Conservation (phyloP, 257 asterid genomes). For the Solanum boliviense region DNA sequence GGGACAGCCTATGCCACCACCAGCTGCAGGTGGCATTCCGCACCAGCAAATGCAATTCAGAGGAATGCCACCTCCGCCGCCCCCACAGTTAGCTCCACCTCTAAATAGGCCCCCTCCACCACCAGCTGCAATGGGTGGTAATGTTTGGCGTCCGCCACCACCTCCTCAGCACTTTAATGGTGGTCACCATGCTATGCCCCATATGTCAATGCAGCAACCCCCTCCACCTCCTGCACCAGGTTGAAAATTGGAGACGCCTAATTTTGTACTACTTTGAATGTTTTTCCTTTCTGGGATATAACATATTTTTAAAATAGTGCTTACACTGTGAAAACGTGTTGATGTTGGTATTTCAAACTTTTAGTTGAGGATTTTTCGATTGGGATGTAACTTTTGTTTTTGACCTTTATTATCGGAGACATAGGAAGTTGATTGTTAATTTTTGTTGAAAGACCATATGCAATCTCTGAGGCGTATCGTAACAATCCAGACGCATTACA, state of each 20-base stretch:
- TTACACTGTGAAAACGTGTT: neutral
- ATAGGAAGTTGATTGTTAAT: neutral
- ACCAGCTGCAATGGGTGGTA: constrained; percentile 42
- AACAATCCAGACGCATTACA: neutral
- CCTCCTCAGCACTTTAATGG: neutral
- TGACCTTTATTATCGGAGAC: neutral
- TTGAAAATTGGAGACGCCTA: neutral
- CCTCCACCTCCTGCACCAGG: neutral
- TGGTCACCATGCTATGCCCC: neutral
- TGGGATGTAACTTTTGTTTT: neutral
- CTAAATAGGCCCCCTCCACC: constrained; percentile 67
- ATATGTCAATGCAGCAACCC: constrained; percentile 1
- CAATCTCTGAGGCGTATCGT: neutral
- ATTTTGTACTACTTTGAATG: neutral
- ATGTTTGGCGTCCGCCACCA: neutral
- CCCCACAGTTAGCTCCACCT: constrained; percentile 42
- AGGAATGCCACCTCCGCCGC: constrained; percentile 73
- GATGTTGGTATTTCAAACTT: neutral
- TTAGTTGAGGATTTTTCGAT: neutral
- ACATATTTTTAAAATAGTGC: neutral
- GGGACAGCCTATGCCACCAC: constrained; percentile 63
- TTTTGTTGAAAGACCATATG: neutral
- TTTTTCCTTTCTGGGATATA: neutral
- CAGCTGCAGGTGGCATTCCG: constrained; percentile 32
- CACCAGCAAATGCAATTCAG: constrained; percentile 60